Conservation (phyloP, 345 rosid genomes). For the Eucalyptus coolabah region DNA sequence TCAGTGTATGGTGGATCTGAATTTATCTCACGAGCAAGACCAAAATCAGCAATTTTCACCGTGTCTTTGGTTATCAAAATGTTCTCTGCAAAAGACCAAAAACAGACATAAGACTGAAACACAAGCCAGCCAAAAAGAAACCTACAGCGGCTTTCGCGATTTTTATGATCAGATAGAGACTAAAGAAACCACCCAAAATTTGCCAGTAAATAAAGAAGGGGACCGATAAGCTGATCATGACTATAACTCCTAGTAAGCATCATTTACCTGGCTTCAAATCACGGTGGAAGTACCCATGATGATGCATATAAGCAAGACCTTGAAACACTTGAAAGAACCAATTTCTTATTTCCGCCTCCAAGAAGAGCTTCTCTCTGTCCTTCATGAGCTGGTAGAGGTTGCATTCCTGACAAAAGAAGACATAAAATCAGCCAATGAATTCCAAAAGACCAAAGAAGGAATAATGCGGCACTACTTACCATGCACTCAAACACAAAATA, state of each 20-base stretch:
- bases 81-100: conserved; percentile 11
- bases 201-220: not conserved
- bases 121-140: not conserved
- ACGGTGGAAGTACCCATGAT: conserved; percentile 33
- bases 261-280: conserved; percentile 32
- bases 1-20: conserved; percentile 22
- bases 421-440: not conserved
- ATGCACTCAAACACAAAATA: conserved; percentile 38
- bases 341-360: conserved; percentile 14
- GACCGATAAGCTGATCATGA: not conserved
- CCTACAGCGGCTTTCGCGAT: not conserved
- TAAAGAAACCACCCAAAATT: not conserved
- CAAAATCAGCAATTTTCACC: conserved; percentile 38
- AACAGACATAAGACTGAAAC: not conserved
- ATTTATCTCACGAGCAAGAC: conserved; percentile 24
- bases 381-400: conserved; percentile 23
- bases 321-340: conserved; percentile 40
- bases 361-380: conserved; percentile 6
- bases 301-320: conserved; percentile 29
- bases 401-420: conserved; percentile 8
- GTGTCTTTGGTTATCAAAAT: conserved; percentile 12
- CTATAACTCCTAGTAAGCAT: not conserved
- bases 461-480: not conserved
- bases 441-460: not conserved
- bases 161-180: not conserved